These are phyloP conservation scores for Leccinum ochraceum DNA, from an alignment of 768 basidiomycete genomes.

Conservation along the genomic window DNA sequence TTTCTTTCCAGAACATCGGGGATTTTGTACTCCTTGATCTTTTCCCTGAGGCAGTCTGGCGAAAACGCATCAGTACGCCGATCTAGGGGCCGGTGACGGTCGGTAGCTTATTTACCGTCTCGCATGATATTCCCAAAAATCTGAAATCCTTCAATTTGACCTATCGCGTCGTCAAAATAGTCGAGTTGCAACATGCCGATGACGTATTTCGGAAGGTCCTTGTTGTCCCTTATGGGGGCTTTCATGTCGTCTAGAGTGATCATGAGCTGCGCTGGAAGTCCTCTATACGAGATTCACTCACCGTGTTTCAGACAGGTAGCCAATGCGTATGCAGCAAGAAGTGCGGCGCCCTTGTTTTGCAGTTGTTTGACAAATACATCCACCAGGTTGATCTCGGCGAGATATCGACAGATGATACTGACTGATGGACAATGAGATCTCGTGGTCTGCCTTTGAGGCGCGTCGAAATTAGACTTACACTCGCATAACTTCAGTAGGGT, in stretches of 20 bases:
- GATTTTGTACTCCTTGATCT: conserved; percentile 19
- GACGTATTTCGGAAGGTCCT: conserved; percentile 17
- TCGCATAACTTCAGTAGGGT: conserved; percentile 26
- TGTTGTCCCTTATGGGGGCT: conserved; percentile 7
- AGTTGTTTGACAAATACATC: conserved; percentile 20
- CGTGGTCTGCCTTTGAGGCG: neutral
- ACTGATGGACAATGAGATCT: conserved; percentile 12
- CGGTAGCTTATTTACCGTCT: conserved; percentile 13
- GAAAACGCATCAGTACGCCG: conserved; percentile 1
- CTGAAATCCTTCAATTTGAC: conserved; percentile 26
- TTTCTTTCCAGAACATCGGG: conserved; percentile 21
- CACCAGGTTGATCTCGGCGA: conserved; percentile 10
- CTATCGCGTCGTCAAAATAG: conserved; percentile 29
- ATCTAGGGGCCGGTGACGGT: neutral
- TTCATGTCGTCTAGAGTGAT: conserved; percentile 16
- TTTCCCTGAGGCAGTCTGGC: conserved; percentile 16
- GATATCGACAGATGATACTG: conserved; percentile 3
- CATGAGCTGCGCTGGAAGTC: neutral
- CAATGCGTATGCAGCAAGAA: conserved; percentile 28
- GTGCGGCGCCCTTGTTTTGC: conserved; percentile 13
- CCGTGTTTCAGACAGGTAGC: conserved; percentile 16
- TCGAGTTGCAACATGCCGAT: conserved; percentile 25
- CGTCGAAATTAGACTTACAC: conserved; percentile 7
- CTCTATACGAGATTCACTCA: conserved; percentile 3
- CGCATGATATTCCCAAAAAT: conserved; percentile 25